Conservation (phyloP, 371 early-diverging fungal species). For the Mortierella sp. region DNA sequence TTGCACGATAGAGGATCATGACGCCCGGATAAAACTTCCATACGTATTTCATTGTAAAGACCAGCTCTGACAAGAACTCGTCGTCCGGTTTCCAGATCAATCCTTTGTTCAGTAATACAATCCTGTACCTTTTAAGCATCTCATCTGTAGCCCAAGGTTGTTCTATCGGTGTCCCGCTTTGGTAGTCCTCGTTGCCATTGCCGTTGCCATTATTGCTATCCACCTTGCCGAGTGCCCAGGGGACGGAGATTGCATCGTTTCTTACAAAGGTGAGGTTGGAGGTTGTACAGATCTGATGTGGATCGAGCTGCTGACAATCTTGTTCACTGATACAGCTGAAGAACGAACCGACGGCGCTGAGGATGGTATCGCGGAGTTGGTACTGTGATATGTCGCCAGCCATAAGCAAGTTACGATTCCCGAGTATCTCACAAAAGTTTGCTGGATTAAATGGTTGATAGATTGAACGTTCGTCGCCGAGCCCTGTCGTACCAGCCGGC, state of each 20-base stretch:
- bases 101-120: conserved; percentile 64
- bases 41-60: conserved; percentile 59
- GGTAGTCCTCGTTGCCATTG: conserved; percentile 54
- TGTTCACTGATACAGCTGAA: conserved; percentile 67
- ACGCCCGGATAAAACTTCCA: conserved; percentile 56
- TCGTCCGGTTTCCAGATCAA: conserved; percentile 59
- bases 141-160: conserved; percentile 62
- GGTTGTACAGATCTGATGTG: conserved; percentile 27
- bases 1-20: conserved; percentile 65
- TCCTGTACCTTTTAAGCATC: conserved; percentile 53
- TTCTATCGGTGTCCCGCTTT: conserved; percentile 55
- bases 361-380: conserved; percentile 65
- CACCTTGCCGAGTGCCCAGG: conserved; percentile 48
- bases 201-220: conserved; percentile 36
- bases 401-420: conserved; percentile 52
- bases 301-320: conserved; percentile 53
- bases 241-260: conserved; percentile 64
- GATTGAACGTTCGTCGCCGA: conserved; percentile 14
- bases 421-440: conserved; percentile 24
- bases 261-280: conserved; percentile 60
- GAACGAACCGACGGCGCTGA: conserved; percentile 60
- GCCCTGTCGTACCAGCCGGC: not conserved
- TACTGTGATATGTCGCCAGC: conserved; percentile 68
- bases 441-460: conserved; percentile 15
- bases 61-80: conserved; percentile 57